Evolutionary conservation across 2,329 filamentous ascomycete species (phyloP).

Genomic region (Tolypocladium amazonense): DNA sequence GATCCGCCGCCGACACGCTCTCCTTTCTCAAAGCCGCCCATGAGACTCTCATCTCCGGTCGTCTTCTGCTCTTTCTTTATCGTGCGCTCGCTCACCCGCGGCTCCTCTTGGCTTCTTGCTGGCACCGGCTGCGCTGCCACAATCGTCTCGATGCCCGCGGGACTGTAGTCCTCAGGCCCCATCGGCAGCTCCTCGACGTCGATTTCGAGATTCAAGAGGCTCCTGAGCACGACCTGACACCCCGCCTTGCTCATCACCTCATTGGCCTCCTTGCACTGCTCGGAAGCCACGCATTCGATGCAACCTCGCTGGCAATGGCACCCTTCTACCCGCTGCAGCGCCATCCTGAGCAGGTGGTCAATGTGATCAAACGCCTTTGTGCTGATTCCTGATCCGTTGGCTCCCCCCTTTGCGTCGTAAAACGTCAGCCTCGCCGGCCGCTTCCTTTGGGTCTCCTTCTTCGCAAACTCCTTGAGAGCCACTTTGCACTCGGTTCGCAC

Average conservation of each 20-base stretch:
- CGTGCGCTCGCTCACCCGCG: not conserved
- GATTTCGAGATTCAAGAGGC: slow-evolving; percentile 63
- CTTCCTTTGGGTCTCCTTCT: slow-evolving; percentile 59
- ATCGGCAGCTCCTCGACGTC: slow-evolving; percentile 78
- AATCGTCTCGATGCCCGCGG: slow-evolving; percentile 72
- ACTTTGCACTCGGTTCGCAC: slow-evolving; percentile 92
- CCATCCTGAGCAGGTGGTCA: slow-evolving; percentile 65
- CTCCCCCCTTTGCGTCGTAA: slow-evolving; percentile 88
- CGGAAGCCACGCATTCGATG: slow-evolving; percentile 79
- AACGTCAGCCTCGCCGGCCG: slow-evolving; percentile 83
- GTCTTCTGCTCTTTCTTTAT: slow-evolving; percentile 2
- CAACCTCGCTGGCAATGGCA: slow-evolving; percentile 76
- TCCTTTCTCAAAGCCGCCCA: slow-evolving; percentile 18
- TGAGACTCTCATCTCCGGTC: slow-evolving; percentile 2
- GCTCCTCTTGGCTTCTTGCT: not conserved
- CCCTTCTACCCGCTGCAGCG: slow-evolving; percentile 61
- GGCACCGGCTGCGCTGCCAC: slow-evolving; percentile 60
- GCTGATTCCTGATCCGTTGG: slow-evolving; percentile 73
- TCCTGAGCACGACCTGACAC: slow-evolving; percentile 68
- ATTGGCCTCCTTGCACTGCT: slow-evolving; percentile 76
- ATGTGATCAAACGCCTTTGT: slow-evolving; percentile 92
- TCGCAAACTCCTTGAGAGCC: slow-evolving; percentile 76
- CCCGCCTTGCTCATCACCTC: slow-evolving; percentile 92
- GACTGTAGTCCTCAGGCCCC: slow-evolving; percentile 63
- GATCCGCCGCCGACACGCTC: not conserved